Evolutionary conservation across 2,329 filamentous ascomycete species (phyloP), one percentile per base, ranked within the genome.

Genomic region (Colletotrichum coccodes): DNA sequence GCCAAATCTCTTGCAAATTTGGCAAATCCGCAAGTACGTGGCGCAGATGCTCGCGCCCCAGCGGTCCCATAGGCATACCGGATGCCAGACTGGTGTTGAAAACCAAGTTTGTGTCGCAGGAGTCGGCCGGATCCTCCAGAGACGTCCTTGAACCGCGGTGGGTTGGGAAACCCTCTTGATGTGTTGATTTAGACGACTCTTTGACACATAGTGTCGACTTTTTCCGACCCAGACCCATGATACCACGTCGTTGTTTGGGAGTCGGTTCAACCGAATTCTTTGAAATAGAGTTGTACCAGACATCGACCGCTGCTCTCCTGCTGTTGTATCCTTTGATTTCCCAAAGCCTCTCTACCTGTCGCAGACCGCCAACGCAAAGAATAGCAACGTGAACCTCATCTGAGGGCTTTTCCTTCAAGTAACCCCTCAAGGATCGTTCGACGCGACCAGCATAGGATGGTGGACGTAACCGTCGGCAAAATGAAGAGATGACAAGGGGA

Each of bases 291-390:
- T 83, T 82, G 75, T 87, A 90, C 89, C 89, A 91, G 6, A 74
- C 79, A 73, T 91, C 89, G 18, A 91, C 89, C 2, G 86, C 85
- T 23, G 82, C 82, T 64, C 89, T 83, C 36, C 89, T 83, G 59
- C 81, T 82, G 74, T 90, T 91, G 77, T 91, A 91, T 2, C 89
- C 88, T 73, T 90, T 90, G 44, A 89, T 88, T 74, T 91, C 88
- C 89, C 89, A 91, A 40, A 91, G 84, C 50, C 85, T 82, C 72
- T 91, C 87, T 1, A 90, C 88, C 73, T 91, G 87, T 9, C 89
- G 84, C 63, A 91, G 78, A 2, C 89, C 89, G 38, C 89, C 89
- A 12, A 91, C 79, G 49, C 85, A 87, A 11, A 91, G 74, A 14
- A 90, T 86, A 3, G 89, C 86, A 11, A 86, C 85, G 71, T 91